Base-by-base conservation (phyloP, 352 stramenopile species). In the Phytophthora lateralis region DNA sequence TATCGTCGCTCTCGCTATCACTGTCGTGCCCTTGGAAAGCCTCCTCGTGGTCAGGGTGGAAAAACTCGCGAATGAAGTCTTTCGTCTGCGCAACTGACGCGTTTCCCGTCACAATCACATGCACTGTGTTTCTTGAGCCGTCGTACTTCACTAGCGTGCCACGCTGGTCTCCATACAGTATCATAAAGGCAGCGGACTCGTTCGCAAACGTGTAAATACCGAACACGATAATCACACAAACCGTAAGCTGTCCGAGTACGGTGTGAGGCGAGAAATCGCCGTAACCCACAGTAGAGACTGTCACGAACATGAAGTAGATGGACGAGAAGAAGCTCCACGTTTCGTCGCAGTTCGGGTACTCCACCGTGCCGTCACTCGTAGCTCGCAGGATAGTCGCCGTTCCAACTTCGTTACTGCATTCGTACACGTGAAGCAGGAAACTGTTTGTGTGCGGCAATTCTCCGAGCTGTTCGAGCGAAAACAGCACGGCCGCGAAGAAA, bases 271-370 rank as follows among this genome's bases (percentile, higher is more conserved):
- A 91, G 45, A 96, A 93, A 57, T 96, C 88, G 2, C 88, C 88
- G 47, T 96, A 96, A 0, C 88, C 88, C 27, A 96, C 88, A 5
- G 88, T 96, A 9, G 85, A 95, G 9, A 93, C 85, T 3, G 88
- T 96, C 47, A 96, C 88, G 42, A 96, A 93, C 77, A 93, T 95
- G 45, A 95, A 96, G 64, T 96, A 96, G 43, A 96, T 90, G 32
- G 85, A 90, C 44, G 84, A 88, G 44, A 96, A 96, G 43, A 93
- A 87, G 58, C 82, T 93, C 88, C 86, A 94, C 1, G 84, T 90
- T 65, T 96, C 88, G 8, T 67, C 56, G 61, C 88, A 96, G 21
- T 78, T 72, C 1, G 78, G 60, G 30, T 79, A 90, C 32, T 73
- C 71, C 4, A 60, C 60, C 0, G 79, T 86, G 43, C 77, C 79